Evolutionary conservation across 2,329 filamentous ascomycete genomes (phyloP).

Genomic region (Apiospora kogelbergensis): DNA sequence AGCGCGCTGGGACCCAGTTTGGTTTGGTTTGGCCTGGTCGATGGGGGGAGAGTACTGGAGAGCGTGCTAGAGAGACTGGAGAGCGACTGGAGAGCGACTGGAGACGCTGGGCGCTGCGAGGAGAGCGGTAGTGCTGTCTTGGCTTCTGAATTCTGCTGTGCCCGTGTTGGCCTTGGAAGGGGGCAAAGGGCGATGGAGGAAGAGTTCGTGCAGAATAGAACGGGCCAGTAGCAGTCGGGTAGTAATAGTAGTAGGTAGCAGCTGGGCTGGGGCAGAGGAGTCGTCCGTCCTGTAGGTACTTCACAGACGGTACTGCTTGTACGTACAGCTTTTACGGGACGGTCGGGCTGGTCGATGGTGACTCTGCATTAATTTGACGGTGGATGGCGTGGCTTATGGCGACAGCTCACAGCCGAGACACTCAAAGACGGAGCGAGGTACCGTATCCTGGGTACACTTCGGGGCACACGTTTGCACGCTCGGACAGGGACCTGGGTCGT

Average conservation of each 20-base stretch:
- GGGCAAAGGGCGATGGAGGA: neutral
- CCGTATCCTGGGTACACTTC: neutral
- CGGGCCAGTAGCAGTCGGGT: neutral
- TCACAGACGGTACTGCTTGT: neutral
- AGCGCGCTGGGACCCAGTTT: neutral
- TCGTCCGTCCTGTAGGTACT: neutral
- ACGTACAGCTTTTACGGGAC: neutral
- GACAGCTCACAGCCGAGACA: slow-evolving; percentile 6
- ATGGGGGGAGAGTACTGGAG: neutral
- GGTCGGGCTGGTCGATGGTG: neutral
- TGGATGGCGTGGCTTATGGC: slow-evolving; percentile 8
- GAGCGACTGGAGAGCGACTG: too few relatives aligned
- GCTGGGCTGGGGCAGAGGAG: neutral
- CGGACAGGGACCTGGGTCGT: neutral
- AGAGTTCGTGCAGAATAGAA: neutral
- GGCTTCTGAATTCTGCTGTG: neutral
- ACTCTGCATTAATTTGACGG: slow-evolving; percentile 5
- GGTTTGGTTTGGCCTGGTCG: neutral
- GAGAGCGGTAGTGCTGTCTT: neutral
- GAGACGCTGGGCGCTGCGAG: neutral
- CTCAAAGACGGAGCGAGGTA: neutral
- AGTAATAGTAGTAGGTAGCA: neutral
- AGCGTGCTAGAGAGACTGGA: too few relatives aligned
- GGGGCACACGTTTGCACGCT: neutral
- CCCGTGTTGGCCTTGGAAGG: neutral